Percentiles rank a stretch among this genome's conserved stretches.
phyloP scores from a whole-genome alignment of 106 monocot species.

The Acorus gramineus region DNA sequence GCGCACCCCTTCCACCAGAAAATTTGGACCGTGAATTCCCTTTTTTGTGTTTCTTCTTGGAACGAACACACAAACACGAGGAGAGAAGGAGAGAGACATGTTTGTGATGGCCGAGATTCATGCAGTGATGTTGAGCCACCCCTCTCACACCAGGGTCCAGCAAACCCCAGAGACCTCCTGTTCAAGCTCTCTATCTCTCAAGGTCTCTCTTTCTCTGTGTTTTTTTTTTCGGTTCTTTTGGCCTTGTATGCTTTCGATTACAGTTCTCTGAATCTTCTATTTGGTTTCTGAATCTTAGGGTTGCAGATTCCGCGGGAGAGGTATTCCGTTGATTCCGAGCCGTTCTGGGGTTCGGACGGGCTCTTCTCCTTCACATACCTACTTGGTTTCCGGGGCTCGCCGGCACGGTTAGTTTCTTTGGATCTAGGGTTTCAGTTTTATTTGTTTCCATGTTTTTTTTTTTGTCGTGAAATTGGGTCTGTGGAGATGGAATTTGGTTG shows the following conservation, averaged over 20 bases:
- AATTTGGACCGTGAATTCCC: no score
- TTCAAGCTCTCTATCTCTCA: constrained; percentile 11
- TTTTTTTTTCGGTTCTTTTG: not conserved
- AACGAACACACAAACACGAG: no score
- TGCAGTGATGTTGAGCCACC: constrained; percentile 12
- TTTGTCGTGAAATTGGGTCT: no score
- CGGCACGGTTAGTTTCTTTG: no score
- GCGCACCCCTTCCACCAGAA: no score
- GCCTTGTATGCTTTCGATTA: not conserved
- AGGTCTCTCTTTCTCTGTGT: constrained; percentile 8
- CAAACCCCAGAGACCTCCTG: not conserved
- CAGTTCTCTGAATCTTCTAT: not conserved
- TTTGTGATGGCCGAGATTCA: constrained; percentile 1
- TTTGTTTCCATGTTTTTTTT: no score
- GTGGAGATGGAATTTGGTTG: no score
- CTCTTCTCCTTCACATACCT: no score
- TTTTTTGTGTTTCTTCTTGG: no score
- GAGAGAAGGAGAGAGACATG: not conserved
- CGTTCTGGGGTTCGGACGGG: no score
- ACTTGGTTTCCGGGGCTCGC: no score
- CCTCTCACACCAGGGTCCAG: not conserved
- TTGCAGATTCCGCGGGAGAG: constrained; percentile 6
- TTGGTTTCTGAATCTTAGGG: constrained; percentile 2
- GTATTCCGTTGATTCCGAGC: not conserved
- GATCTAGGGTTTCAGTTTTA: no score